Base-by-base conservation (phyloP, 1,284 basidiomycete species). In the Moesziomyces sp. region DNA sequence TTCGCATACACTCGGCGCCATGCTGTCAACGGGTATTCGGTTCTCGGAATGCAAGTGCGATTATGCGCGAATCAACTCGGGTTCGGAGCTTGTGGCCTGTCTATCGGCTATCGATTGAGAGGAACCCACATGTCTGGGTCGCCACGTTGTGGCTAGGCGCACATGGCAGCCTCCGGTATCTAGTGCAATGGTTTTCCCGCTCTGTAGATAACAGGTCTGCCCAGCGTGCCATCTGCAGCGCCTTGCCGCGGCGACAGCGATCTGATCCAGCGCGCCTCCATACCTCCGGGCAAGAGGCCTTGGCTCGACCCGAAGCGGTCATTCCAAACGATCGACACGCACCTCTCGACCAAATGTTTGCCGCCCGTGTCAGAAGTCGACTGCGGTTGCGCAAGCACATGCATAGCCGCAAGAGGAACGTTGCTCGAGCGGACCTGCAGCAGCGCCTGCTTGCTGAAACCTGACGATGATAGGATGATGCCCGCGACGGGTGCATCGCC, bases 361-460 rank as follows among this genome's bases (percentile, higher is more conserved):
- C 24, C 47, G 13, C 40, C n/a, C 4, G 1, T 19, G 9, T 35
- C 48, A 3, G 28, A 34, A 8, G 43, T 30, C 13, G 19, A 49
- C 21, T 45, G 46, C 40, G 51, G 51, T 18, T 52, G 48, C 5
- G 61, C 57, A 1, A 59, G 40, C 8, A 79, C 52, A 50, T 79
- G 78, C 28, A 79, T 51, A 18, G 74, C 62, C 21, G 65, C 61
- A 5, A 79, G 47, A 1, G 76, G 73, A 0, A 76, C 40, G 14
- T 38, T 54, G 49, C 78, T 79, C 8, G 70, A 72, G 14, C 65
- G 23, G 16, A 71, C 71, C 28, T 77, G 65, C 3, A 79, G 38
- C 19, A 76, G 35, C 3, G 78, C 67, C 21, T 77, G 73, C 57
- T 69, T 74, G 54, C 68, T 74, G 56, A 79, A 79, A 5, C 78